These are phyloP conservation scores for Physaria fendleri DNA, from an alignment of 345 rosid species.

Conservation along the genomic window DNA sequence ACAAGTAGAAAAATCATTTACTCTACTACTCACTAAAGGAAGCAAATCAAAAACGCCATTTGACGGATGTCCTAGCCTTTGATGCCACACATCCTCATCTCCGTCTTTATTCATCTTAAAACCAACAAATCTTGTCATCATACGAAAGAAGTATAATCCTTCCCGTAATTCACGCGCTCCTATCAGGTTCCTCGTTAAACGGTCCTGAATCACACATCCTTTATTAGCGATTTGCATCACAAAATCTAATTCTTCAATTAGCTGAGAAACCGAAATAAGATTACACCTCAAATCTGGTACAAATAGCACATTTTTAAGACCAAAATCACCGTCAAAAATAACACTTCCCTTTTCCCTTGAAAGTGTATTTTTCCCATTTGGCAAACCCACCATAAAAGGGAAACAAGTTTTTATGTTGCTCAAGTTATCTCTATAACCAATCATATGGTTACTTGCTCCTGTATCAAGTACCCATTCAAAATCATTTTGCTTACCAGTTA, in stretches of 20 bases:
- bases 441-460: background rate
- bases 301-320: background rate
- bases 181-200: slow-evolving; percentile 16
- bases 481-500: background rate
- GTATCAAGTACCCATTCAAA: background rate
- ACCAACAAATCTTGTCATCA: background rate
- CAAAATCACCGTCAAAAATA: background rate
- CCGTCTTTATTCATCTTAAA: background rate
- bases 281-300: background rate
- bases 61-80: background rate
- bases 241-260: background rate
- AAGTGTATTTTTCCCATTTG: background rate
- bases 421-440: background rate
- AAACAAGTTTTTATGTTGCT: background rate
- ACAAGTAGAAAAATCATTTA: background rate
- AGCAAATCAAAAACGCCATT: background rate
- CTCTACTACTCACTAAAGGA: background rate
- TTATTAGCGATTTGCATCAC: background rate
- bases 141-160: background rate
- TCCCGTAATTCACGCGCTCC: background rate
- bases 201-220: slow-evolving; percentile 19
- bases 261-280: background rate
- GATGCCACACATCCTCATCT: background rate
- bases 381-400: fast-evolving
- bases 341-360: background rate